Base-by-base conservation (phyloP, 1,284 basidiomycete species). In the Cutaneotrichosporon dermatis region DNA sequence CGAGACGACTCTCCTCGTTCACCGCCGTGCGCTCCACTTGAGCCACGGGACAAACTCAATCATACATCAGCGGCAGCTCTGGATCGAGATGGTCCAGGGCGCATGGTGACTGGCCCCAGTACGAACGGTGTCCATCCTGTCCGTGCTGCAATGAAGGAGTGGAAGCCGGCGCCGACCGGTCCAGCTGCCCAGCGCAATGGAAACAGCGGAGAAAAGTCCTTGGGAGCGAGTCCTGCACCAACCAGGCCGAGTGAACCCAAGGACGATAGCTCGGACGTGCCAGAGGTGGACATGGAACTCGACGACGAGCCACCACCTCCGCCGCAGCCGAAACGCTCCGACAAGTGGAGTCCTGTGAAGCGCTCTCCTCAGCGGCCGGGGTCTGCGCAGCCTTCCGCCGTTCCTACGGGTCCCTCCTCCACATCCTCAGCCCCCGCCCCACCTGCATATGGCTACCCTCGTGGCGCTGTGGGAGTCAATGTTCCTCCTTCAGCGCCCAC, bases 271-370 rank as follows among this genome's bases (percentile, higher is more conserved):
- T 25, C 25, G 12, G 57, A 62, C n/a, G 39, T 33, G 8, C 60
- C 53, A 6, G 51, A 58, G 33, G 45, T 50, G 2, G 57, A 62
- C 39, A 62, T 61, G 42, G 60, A 45, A 39, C 15, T 51, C n/a
- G 61, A 56, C 33, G 51, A 60, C n/a, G 57, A 57, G 8, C 15
- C 35, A 36, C 49, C 34, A n/a, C 25, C 25, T 25, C 51, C 35
- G 12, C 48, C 34, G n/a, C 36, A 52, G 4, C 57, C 54, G 15
- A 48, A 51, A 12, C 55, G 61, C 25, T 55, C 54, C 0, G 53
- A 55, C 44, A 46, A 61, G 42, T 62, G 61, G 57, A 59, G 57
- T n/a, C 54, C 57, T 7, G 43, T 34, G 48, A 52, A 52, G 44
- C 34, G 39, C 39, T 16, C 50, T 9, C 37, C 39, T 5, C 13